Evolutionary conservation across 768 basidiomycete genomes (phyloP).

Genomic region (Pisolithus tinctorius): DNA sequence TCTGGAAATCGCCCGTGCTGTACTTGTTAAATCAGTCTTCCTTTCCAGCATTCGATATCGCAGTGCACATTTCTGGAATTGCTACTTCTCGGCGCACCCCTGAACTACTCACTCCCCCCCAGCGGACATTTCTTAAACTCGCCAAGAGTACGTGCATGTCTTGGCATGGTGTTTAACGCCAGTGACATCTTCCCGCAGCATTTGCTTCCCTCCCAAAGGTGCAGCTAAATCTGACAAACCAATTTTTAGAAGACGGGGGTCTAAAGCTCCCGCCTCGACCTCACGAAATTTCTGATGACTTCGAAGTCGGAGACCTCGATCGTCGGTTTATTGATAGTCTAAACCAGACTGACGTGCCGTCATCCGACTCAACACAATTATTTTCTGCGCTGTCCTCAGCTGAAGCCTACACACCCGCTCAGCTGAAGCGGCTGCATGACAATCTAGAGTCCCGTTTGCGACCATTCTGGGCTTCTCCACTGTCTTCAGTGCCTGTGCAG

Average conservation of each 20-base stretch:
- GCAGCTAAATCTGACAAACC: slow-evolving; percentile 17
- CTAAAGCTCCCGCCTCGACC: slow-evolving; percentile 50
- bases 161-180: neutral
- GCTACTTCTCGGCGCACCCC: slow-evolving; percentile 54
- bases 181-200: slow-evolving; percentile 34
- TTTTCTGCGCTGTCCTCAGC: slow-evolving; percentile 14
- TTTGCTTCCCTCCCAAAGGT: slow-evolving; percentile 71
- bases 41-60: slow-evolving; percentile 54
- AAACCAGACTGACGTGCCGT: slow-evolving; percentile 4
- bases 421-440: slow-evolving; percentile 52
- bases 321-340: slow-evolving; percentile 33
- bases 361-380: slow-evolving; percentile 3
- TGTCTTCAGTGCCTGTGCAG: slow-evolving; percentile 56
- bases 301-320: slow-evolving; percentile 51
- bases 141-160: slow-evolving; percentile 54
- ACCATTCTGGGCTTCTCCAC: slow-evolving; percentile 74
- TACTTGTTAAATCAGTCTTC: neutral
- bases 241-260: slow-evolving; percentile 16
- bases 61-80: slow-evolving; percentile 72
- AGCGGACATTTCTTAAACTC: slow-evolving; percentile 66
- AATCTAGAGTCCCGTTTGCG: slow-evolving; percentile 74
- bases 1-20: neutral
- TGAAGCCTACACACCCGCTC: slow-evolving; percentile 16
- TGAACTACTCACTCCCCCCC: slow-evolving; percentile 62
- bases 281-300: slow-evolving; percentile 53